Percentiles rank a stretch among this genome's conserved stretches.
Evolutionary conservation across 805 yeast genomes (phyloP).

Genomic region (Wickerhamiella allomyrinae): DNA sequence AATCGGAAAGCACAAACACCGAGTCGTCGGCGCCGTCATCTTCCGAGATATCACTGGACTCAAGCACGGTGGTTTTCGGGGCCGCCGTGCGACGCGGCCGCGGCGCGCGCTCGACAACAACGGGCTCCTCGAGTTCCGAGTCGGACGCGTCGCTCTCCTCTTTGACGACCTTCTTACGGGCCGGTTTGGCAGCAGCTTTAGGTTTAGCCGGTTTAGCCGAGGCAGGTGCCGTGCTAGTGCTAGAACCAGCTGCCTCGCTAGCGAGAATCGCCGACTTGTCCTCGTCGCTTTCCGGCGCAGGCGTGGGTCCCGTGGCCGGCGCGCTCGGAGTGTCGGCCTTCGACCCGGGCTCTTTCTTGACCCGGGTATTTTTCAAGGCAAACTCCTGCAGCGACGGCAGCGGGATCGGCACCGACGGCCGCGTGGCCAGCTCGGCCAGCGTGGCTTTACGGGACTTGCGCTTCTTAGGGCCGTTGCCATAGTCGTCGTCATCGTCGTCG

Average conservation of each 20-base stretch:
- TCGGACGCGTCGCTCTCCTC: constrained; percentile 8
- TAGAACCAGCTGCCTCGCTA: background rate
- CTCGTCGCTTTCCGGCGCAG: constrained; percentile 8
- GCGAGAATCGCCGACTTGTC: constrained; percentile 4
- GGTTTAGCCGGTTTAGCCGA: background rate
- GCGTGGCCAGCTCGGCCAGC: background rate
- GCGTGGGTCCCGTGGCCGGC: constrained; percentile 1
- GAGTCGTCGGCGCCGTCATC: background rate
- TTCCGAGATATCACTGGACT: background rate
- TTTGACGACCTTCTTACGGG: constrained; percentile 2
- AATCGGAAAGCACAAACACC: constrained; percentile 8
- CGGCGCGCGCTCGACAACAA: background rate
- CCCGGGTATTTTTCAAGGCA: constrained; percentile 4
- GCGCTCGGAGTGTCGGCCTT: constrained; percentile 3
- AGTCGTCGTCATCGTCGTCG: constrained; percentile 25
- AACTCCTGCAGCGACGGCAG: constrained; percentile 17
- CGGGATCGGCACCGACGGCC: constrained; percentile 5
- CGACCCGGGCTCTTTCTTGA: constrained; percentile 5
- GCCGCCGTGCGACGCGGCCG: constrained; percentile 3
- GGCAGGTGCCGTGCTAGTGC: background rate
- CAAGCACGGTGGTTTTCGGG: background rate
- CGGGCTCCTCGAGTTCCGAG: background rate
- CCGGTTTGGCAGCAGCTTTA: constrained; percentile 2
- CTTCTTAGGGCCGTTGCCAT: constrained; percentile 17
- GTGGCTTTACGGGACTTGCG: constrained; percentile 13